Base-by-base conservation (phyloP, 441 rosid species). In the Arabidopsis hybrid region DNA sequence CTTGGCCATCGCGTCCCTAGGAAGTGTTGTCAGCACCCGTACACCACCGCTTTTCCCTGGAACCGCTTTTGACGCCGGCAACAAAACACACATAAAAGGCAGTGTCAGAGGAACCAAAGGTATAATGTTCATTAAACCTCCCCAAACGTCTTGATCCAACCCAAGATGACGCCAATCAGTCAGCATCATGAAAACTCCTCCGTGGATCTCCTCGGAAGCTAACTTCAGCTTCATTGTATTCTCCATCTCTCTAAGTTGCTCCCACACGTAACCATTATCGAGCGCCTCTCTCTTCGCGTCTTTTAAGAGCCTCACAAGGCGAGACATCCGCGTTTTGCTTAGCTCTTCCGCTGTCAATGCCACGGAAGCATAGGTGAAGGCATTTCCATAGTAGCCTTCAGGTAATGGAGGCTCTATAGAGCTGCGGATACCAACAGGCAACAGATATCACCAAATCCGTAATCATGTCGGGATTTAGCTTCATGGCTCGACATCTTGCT, bases 141-240 rank as follows among this genome's bases (percentile, higher is more conserved):
- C 75, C 85, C 80, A 82, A 40, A 78, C 79, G 42, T 72, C 75
- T 12, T 71, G 67, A 0, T 56, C 6, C 0, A 82, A n/a, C 13
- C 86, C 79, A 17, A 83, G 11, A 18, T 80, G 78, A 13, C 87
- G 73, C 89, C 85, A 86, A 69, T 84, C 87, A 3, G 82, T 65
- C 14, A 83, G 8, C 7, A 72, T 8, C 80, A 79, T 79, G 35
- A 5, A 4, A 1, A 1, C 16, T 43, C 49, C 49, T 43, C 7
- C 49, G 49, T 5, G n/a, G 6, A n/a, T 43, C 49, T 43, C 49
- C 49, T 43, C 2, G 16, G 16, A 13, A 0, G 49, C 16, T 5
- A 43, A 43, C 49, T 13, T 43, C 49, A 43, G 7, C 49, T 43
- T 5, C 49, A 43, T 43, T 3, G 49, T 43, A 13, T 43, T 43